Base-by-base conservation (phyloP, 805 yeast species). In the Schwanniomyces polymorphus region DNA sequence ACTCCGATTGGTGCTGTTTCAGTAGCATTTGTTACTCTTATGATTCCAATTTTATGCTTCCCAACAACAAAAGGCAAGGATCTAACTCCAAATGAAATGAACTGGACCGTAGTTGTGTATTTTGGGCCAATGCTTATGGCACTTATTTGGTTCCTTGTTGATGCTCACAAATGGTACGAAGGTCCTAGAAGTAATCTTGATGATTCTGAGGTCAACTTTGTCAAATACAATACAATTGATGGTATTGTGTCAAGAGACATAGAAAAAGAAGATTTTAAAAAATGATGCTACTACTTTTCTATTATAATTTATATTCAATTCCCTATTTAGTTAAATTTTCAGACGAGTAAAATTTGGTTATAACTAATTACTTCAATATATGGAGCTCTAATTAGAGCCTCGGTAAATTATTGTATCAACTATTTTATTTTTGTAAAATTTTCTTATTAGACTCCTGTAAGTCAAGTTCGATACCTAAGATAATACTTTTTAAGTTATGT, bases 91-190 rank as follows among this genome's bases (percentile, higher is more conserved):
- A 72, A 64, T 29, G 44, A 50, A 31, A 82, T 82, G 86, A 84
- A 83, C 64, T 84, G 86, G 86, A 84, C 88, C 0, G 74, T 67
- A 35, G 74, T 81, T 16, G 86, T 84, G 7, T 82, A 74, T 63
- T 81, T 79, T 58, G 86, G 84, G 2, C 80, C 86, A 10, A 68
- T 83, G 79, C 49, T 79, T 17, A 43, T 81, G 18, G 76, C 79
- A n/a, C 56, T 72, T 23, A 46, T 70, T 2, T 84, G 84, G 80
- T 84, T 61, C 54, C 58, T 66, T 33, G 64, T 76, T 10, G 78
- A 75, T 51, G 88, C 86, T 18, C 80, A 70, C 57, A 82, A 76
- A 53, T 76, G 82, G 76, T 84, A 80, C 72, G 61, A 61, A 39
- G 89, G 88, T 21, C 88, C 88, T 29, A 78, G 71, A 63, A 72